These are phyloP conservation scores for Zygnema circumcarinatum DNA, from an alignment of 139 green algal species.

Conservation along the genomic window DNA sequence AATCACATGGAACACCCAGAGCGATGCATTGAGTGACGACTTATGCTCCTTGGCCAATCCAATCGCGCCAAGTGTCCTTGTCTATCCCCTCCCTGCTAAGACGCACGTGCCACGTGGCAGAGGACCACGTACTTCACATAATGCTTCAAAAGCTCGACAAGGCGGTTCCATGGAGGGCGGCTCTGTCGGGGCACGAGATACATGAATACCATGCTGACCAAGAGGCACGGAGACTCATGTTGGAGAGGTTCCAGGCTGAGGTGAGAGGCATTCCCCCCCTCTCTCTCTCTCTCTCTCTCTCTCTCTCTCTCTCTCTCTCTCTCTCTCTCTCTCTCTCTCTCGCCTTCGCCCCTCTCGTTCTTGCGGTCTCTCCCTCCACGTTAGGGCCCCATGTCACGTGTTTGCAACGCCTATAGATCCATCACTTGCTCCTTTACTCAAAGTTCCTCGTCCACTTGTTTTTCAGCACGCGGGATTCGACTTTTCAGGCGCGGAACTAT, in stretches of 20 bases:
- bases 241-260: conserved; percentile 91
- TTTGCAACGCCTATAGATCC: neutral
- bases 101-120: too few relatives aligned
- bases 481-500: conserved; percentile 85
- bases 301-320: too few relatives aligned
- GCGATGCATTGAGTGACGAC: too few relatives aligned
- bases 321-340: too few relatives aligned
- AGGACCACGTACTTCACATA: conserved; percentile 52
- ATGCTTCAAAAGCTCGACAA: conserved; percentile 74
- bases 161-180: conserved; percentile 76
- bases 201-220: conserved; percentile 64
- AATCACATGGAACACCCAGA: too few relatives aligned
- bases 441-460: neutral
- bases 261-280: conserved; percentile 34
- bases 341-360: too few relatives aligned
- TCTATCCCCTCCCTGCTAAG: neutral
- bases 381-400: neutral
- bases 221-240: conserved; percentile 85
- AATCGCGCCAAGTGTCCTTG: neutral
- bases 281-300: too few relatives aligned
- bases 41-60: too few relatives aligned
- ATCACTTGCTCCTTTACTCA: neutral
- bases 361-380: too few relatives aligned
- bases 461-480: conserved; percentile 93
- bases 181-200: conserved; percentile 79